Conservation (phyloP, 176 grass and related monocot genomes). For the Ensete ventricosum region DNA sequence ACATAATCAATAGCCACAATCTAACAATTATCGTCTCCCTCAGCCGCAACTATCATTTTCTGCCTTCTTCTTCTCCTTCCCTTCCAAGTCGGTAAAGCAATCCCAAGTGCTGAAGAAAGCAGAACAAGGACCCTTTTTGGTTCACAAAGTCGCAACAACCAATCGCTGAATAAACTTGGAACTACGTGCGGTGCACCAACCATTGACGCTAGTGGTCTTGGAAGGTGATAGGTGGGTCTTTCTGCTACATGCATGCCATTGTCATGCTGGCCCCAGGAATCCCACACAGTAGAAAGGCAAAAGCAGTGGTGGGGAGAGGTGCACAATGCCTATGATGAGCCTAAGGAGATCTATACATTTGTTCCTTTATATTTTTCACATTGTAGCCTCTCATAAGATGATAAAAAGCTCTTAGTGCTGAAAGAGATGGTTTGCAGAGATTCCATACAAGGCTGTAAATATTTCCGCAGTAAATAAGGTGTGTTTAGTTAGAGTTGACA, state of each 20-base stretch:
- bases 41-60: neutral
- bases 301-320: neutral
- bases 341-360: no score
- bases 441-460: no score
- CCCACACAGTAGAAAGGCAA: neutral
- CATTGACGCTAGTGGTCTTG: neutral
- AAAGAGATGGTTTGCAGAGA: no score
- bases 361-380: no score
- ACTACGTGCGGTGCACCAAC: neutral
- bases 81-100: neutral
- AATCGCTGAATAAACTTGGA: neutral
- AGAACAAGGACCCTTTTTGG: neutral
- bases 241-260: neutral
- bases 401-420: no score
- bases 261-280: neutral
- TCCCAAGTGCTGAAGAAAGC: neutral
- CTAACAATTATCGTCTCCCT: neutral
- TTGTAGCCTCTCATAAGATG: no score
- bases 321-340: neutral
- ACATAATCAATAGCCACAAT: no score
- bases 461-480: no score
- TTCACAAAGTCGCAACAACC: conserved; percentile 1
- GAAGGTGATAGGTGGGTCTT: neutral
- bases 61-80: neutral
- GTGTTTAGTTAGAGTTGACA: no score